These are phyloP conservation scores for Corylus avellana DNA, from an alignment of 306 rosid genomes.

Conservation along the genomic window DNA sequence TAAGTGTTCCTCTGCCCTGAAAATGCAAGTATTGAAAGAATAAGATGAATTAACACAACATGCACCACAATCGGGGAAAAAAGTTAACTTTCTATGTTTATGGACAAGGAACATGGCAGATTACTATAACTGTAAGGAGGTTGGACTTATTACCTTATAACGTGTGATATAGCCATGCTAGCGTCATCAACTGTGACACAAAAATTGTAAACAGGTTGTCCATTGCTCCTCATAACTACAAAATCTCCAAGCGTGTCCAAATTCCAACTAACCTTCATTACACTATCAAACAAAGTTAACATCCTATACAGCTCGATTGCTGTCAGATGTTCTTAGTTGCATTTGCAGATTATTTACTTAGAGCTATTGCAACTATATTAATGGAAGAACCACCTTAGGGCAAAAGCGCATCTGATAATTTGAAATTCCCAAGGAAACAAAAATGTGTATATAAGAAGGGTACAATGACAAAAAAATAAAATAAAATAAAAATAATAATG, in stretches of 20 bases:
- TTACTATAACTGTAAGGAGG: constrained; percentile 9
- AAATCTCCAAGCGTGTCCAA: constrained; percentile 97
- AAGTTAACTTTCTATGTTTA: background rate
- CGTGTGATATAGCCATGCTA: constrained; percentile 98
- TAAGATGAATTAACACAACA: constrained; percentile 8
- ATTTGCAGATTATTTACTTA: background rate
- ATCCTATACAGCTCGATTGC: constrained; percentile 26
- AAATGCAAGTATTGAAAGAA: constrained; percentile 22
- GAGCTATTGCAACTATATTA: background rate
- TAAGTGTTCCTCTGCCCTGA: constrained; percentile 91
- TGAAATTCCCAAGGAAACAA: background rate
- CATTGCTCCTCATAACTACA: constrained; percentile 98
- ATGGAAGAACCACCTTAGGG: background rate
- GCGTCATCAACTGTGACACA: constrained; percentile 99
- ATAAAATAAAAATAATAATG: background rate
- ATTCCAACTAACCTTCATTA: constrained; percentile 98
- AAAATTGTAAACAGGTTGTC: constrained; percentile 95
- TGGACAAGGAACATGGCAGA: background rate
- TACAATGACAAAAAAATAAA: background rate
- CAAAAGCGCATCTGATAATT: background rate
- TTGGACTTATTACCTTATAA: constrained; percentile 63
- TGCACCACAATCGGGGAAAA: background rate
- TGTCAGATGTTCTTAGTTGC: background rate
- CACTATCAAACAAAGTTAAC: constrained; percentile 69
- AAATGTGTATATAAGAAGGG: background rate